Evolutionary conservation across 352 stramenopile genomes (phyloP), one percentile per base, ranked within the genome.

Genomic region (Hyaloperonospora brassicae): DNA sequence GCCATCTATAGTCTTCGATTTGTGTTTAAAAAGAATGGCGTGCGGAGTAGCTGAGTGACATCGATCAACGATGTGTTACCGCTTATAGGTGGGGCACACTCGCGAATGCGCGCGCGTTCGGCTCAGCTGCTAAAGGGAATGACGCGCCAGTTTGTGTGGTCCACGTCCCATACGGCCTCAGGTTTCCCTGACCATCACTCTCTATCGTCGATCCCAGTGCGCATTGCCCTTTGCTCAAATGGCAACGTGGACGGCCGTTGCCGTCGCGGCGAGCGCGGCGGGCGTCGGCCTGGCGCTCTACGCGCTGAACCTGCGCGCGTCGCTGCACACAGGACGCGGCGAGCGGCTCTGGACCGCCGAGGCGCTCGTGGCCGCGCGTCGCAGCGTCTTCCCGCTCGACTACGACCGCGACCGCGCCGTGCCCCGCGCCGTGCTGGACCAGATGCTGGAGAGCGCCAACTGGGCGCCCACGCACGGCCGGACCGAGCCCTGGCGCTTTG

Each of bases 401-500:
- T 93, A 86, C 50, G 83, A 93, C 59, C 58, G 45, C 42, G 62
- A 50, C 21, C 75, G 73, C 46, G 51, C 59, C 1, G 81, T 92
- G 36, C 68, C 81, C 6, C 63, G 68, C 14, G 72, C 70, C 12
- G 56, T 92, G 31, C 41, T 93, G 22, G 61, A 89, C 27, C 82
- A 85, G 59, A 88, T 93, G 77, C 66, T 93, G 35, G 66, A 76
- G 44, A 73, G 66, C 46, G 81, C 84, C 30, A 91, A 91, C 62
- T 93, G 84, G 84, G 84, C 84, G 8, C 84, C 84, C 41, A 93
- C 84, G 1, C 81, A 93, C 52, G 73, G 64, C 48, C 72, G 74
- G 47, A 92, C 84, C 2, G 84, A 93, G 66, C 84, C 84, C 21
- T 94, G 84, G 84, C 81, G 79, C 41, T 93, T 92, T 50, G 61